Evolutionary conservation across 768 basidiomycete genomes (phyloP).

Genomic region (Hericium erinaceus): DNA sequence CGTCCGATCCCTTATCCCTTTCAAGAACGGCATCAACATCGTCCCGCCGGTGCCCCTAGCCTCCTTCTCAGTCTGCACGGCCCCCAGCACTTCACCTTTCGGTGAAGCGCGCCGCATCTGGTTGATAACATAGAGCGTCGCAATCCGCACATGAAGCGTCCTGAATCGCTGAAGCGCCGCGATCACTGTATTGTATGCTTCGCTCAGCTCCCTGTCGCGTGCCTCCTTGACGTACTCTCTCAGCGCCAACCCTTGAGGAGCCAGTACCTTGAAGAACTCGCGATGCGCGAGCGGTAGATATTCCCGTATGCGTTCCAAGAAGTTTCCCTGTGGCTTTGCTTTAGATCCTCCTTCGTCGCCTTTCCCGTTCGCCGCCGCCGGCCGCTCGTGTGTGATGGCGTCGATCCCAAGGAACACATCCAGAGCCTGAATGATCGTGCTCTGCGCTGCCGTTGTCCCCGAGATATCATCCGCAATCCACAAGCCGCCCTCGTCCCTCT

Average conservation of each 20-base stretch:
- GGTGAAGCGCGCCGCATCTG: not conserved
- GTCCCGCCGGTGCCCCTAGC: slow-evolving; percentile 1
- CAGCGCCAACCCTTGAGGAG: not conserved
- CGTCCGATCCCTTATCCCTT: slow-evolving; percentile 1
- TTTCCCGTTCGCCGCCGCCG: not conserved
- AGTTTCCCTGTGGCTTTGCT: not conserved
- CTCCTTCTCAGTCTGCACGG: not conserved
- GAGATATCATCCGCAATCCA: not conserved
- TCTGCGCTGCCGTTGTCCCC: slow-evolving; percentile 2
- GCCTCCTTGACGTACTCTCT: not conserved
- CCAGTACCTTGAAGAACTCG: not conserved
- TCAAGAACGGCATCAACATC: slow-evolving; percentile 2
- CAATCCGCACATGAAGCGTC: slow-evolving; percentile 1
- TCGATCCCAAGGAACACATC: slow-evolving; percentile 3
- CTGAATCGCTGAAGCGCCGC: not conserved
- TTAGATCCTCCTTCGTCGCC: no score
- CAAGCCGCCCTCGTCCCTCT: not conserved
- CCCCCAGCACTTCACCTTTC: not conserved
- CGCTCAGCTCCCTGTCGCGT: not conserved
- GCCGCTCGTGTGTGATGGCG: not conserved
- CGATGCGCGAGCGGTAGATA: slow-evolving; percentile 1
- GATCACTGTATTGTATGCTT: not conserved
- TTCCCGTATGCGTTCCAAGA: not conserved
- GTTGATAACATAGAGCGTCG: slow-evolving; percentile 1
- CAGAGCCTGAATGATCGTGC: slow-evolving; percentile 1